These are phyloP conservation scores for Fusarium haematococcum DNA, from an alignment of 2,329 filamentous ascomycete species.

Conservation along the genomic window DNA sequence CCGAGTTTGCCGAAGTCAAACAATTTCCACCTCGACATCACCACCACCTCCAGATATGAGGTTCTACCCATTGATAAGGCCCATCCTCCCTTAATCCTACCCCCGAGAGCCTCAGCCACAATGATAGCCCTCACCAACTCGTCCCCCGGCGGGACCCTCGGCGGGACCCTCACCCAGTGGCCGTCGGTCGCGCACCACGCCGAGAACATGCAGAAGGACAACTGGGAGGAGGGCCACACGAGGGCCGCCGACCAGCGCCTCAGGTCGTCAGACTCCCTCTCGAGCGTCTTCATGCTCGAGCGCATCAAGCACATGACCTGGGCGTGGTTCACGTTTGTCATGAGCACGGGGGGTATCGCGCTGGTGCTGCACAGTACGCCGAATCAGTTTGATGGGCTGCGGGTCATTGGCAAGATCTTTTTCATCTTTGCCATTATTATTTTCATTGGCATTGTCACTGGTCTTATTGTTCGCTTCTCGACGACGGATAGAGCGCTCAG, in stretches of 20 bases:
- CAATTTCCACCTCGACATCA: not conserved
- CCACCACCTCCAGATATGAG: not conserved
- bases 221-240: conserved; percentile 45
- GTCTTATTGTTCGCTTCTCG: conserved; percentile 69
- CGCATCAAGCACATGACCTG: conserved; percentile 45
- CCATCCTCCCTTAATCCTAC: not conserved
- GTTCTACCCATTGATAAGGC: not conserved
- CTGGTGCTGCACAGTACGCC: conserved; percentile 50
- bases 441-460: conserved; percentile 60
- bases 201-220: conserved; percentile 38
- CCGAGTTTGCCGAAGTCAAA: not conserved
- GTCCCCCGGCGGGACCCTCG: not conserved
- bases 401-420: conserved; percentile 60
- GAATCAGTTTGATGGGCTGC: conserved; percentile 59
- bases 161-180: conserved; percentile 26
- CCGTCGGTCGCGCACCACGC: conserved; percentile 29
- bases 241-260: conserved; percentile 39
- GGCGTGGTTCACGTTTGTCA: conserved; percentile 50
- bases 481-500: conserved; percentile 68
- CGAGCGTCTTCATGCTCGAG: conserved; percentile 33
- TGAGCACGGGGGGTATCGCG: conserved; percentile 50
- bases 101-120: not conserved
- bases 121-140: conserved; percentile 14
- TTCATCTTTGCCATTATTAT: conserved; percentile 64
- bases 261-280: conserved; percentile 24